phyloP scores from a whole-genome alignment of 495 filamentous ascomycete genomes.

The Lepidopterella palustris region DNA sequence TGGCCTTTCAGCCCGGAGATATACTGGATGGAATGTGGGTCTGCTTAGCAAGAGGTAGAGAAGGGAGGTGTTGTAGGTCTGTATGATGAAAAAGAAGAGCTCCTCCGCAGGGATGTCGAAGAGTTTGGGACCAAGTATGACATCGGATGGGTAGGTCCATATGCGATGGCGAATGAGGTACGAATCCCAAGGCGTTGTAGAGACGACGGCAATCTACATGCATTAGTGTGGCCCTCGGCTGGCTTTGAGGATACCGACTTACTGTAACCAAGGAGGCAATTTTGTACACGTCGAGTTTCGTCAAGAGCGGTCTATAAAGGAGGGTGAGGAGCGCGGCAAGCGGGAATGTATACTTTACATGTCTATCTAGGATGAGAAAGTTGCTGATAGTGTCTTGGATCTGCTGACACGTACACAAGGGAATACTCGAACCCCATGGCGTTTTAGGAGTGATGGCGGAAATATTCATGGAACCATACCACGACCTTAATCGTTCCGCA shows the following conservation, averaged over 20 bases:
- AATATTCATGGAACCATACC: background rate
- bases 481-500: background rate
- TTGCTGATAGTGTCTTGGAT: background rate
- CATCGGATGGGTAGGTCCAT: slow-evolving; percentile 61
- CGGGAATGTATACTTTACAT: slow-evolving; percentile 63
- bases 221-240: background rate
- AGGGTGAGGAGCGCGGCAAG: slow-evolving; percentile 50
- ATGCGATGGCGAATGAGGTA: slow-evolving; percentile 56
- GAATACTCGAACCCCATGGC: slow-evolving; percentile 63
- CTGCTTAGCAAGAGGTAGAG: slow-evolving; percentile 60
- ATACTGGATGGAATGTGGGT: slow-evolving; percentile 51
- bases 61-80: slow-evolving; percentile 63
- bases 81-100: slow-evolving; percentile 68
- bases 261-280: slow-evolving; percentile 48
- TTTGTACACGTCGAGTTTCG: slow-evolving; percentile 52
- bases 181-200: slow-evolving; percentile 65
- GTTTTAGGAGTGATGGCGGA: background rate
- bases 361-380: slow-evolving; percentile 37
- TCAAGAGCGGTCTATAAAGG: slow-evolving; percentile 52
- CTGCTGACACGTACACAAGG: slow-evolving; percentile 61
- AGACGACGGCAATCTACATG: slow-evolving; percentile 48
- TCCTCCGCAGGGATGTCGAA: slow-evolving; percentile 59
- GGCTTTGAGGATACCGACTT: background rate
- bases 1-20: slow-evolving; percentile 36
- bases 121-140: slow-evolving; percentile 50